Conservation (phyloP, 176 grass and related monocot genomes). For the Secale cereale region DNA sequence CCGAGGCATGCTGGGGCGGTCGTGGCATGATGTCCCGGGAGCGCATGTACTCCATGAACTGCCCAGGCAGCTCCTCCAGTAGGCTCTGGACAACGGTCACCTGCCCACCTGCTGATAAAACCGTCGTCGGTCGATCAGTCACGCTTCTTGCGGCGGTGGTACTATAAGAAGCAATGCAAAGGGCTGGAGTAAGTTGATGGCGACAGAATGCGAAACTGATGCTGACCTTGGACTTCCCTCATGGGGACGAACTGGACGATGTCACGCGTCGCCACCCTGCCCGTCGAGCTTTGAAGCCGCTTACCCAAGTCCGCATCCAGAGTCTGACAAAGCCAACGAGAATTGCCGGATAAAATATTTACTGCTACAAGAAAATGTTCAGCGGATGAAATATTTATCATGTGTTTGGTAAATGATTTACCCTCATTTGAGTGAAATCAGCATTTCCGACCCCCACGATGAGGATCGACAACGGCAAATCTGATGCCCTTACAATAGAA, state of each 20-base stretch:
- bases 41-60: constrained; percentile 80
- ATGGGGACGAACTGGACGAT: constrained; percentile 97
- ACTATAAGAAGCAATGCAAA: neutral
- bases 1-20: neutral
- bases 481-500: constrained; percentile 77
- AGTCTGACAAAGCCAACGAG: constrained; percentile 40
- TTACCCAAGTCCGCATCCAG: constrained; percentile 84
- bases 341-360: neutral
- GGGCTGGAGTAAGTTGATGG: neutral
- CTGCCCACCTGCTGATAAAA: constrained; percentile 41
- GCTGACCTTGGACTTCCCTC: constrained; percentile 70
- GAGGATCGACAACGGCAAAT: constrained; percentile 92
- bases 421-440: constrained; percentile 95
- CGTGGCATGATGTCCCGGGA: constrained; percentile 62
- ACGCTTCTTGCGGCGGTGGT: neutral
- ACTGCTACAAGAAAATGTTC: neutral
- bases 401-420: constrained; percentile 13
- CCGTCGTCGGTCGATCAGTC: neutral
- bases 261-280: constrained; percentile 81
- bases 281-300: constrained; percentile 81
- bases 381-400: neutral
- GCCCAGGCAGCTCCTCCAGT: constrained; percentile 84
- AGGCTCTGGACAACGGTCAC: constrained; percentile 84
- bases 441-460: constrained; percentile 83
- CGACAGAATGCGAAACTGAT: neutral